Base-by-base conservation (phyloP, 139 green algal genomes). In the Haematococcus lacustris region DNA sequence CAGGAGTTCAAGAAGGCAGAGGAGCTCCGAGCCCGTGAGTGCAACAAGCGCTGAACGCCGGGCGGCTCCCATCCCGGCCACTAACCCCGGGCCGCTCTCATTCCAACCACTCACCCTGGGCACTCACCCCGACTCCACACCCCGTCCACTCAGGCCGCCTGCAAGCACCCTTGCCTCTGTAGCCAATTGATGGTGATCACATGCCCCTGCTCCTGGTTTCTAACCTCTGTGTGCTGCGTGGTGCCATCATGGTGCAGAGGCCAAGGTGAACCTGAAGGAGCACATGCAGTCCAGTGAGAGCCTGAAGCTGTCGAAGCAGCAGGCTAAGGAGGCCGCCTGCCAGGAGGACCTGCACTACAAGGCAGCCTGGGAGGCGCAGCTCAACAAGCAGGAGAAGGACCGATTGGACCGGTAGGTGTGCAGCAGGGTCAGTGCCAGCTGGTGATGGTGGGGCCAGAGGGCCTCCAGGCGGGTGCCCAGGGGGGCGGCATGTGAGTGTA, bases 331-430 rank as follows among this genome's bases (percentile, higher is more conserved):
- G 75, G 6, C n/a, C 50, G 65, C 71, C 50, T 76, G 74, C 67
- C 71, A 68, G 61, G 71, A 79, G 71, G 79, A 84, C 51, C 47
- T 61, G 51, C 61, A 76, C 33, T 76, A 73, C 63, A 61, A 70
- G 70, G n/a, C 67, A 1, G 43, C 69, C 35, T 80, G 62, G 38
- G 39, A 50, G 61, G 68, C 67, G 6, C n/a, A 60, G 40, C 34
- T 76, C 6, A 61, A 83, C 73, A 83, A 83, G 73, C 78, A 83
- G 70, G 73, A 80, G 38, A 62, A 47, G 41, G 77, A 82, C 34
- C 51, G 77, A 0, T 38, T 21, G 39, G 73, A 75, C 32, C 68
- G 76, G 59, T 81, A 57, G 51, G 74, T 65, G n/a, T n/a, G n/a
- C n/a, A n/a, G n/a, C n/a, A n/a, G n/a, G n/a, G n/a, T n/a, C n/a